Percentiles rank a stretch among this genome's conserved stretches.
phyloP scores from a whole-genome alignment of 352 stramenopile genomes.

The Hyaloperonospora arabidopsidis region DNA sequence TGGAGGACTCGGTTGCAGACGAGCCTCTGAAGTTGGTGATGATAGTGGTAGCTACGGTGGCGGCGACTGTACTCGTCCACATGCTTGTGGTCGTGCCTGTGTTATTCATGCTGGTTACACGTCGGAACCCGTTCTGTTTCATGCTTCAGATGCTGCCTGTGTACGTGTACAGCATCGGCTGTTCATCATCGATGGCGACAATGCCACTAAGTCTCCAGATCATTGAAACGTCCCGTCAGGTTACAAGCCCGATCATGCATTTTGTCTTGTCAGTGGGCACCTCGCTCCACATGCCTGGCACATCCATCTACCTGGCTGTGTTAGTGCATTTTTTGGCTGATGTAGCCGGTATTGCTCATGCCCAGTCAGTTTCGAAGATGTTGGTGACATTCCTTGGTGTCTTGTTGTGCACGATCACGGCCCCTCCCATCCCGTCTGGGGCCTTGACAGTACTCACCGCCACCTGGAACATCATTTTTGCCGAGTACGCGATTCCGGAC shows the following conservation, averaged over 20 bases:
- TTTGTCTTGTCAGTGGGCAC: conserved; percentile 66
- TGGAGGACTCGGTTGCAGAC: conserved; percentile 33
- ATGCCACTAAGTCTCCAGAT: conserved; percentile 55
- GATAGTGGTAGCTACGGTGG: conserved; percentile 38
- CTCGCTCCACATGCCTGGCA: conserved; percentile 67
- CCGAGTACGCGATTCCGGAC: conserved; percentile 37
- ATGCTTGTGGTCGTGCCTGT: conserved; percentile 53
- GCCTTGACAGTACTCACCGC: conserved; percentile 58
- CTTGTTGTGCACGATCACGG: conserved; percentile 53
- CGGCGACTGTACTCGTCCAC: conserved; percentile 44
- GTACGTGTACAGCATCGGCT: conserved; percentile 68
- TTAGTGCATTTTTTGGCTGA: conserved; percentile 69
- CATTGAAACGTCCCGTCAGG: conserved; percentile 46
- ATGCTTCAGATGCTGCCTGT: conserved; percentile 61
- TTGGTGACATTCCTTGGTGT: conserved; percentile 45
- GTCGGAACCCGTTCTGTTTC: conserved; percentile 61
- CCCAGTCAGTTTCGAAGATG: conserved; percentile 34
- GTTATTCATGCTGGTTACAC: conserved; percentile 51
- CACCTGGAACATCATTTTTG: conserved; percentile 66
- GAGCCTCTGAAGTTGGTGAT: conserved; percentile 41
- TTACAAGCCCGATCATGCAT: conserved; percentile 56
- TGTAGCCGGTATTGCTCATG: conserved; percentile 31
- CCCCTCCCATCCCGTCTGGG: conserved; percentile 48
- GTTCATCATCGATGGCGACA: conserved; percentile 64
- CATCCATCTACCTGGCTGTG: conserved; percentile 67